Base-by-base conservation (phyloP, 2,329 filamentous ascomycete genomes). In the Pezizomycotina sp. region DNA sequence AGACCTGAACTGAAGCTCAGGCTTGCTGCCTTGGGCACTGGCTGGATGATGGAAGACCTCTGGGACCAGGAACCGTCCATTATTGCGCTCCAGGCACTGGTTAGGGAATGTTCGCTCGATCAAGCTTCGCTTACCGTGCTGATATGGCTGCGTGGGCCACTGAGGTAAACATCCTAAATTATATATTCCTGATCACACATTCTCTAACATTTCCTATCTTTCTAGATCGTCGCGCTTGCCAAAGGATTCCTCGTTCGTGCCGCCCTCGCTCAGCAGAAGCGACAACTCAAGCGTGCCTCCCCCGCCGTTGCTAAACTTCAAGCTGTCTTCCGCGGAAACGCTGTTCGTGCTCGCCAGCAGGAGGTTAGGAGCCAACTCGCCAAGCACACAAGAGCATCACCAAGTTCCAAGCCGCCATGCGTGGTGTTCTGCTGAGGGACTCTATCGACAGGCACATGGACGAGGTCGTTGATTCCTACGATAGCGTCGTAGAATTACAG, bases 1-100 rank as follows among this genome's bases (percentile, higher is more conserved):
- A 95, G 53, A 83, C 80, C 0, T 86, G 95, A 50, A 80, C 95
- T 52, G 83, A 95, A 51, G 68, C n/a, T n/a, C n/a, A n/a, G n/a
- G n/a, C n/a, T n/a, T n/a, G n/a, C n/a, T n/a, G n/a, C n/a, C n/a
- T n/a, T n/a, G n/a, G n/a, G n/a, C n/a, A n/a, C n/a, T n/a, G n/a
- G n/a, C n/a, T n/a, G 83, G 27, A 76, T 89, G 36, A 71, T 84
- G 31, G 68, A 83, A 36, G 82, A 92, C 54, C 59, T 98, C 3
- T 67, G 63, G 9, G 83, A 92, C 50, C 76, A 81, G 41, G 78
- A 89, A 55, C 59, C 57, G 0, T 60, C 64, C 3, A 72, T 95
- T 27, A 51, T 72, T 12, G 86, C 95, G 42, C 64, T 98, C 18
- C 91, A 98, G 55, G 73, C 79, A 23, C 83, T 93, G 55, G 69